Percentiles rank a stretch among this genome's conserved stretches.
These are phyloP conservation scores for Tuber indicum DNA, from an alignment of 495 filamentous ascomycete genomes.

Conservation along the genomic window DNA sequence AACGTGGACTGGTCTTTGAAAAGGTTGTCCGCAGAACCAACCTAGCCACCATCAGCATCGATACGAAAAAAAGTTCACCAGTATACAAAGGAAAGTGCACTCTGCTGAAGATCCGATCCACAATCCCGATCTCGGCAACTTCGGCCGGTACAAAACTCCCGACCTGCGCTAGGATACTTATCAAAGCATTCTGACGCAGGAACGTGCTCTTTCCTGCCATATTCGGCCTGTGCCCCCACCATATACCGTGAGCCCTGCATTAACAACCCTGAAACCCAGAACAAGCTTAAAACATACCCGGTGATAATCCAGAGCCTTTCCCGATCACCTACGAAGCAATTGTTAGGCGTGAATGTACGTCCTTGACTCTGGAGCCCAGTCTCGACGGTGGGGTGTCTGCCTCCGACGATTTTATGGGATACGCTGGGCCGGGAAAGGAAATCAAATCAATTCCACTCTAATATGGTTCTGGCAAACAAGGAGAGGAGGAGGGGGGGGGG, in stretches of 20 bases:
- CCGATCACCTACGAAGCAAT: conserved; percentile 65
- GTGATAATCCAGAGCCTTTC: conserved; percentile 83
- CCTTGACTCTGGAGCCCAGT: conserved; percentile 71
- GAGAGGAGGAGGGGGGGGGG: conserved; percentile 20
- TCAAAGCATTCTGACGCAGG: conserved; percentile 86
- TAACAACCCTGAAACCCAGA: neutral
- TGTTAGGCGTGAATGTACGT: conserved; percentile 75
- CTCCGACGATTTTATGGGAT: conserved; percentile 65
- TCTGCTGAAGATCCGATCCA: conserved; percentile 87
- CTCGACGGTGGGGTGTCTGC: conserved; percentile 85
- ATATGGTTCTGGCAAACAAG: neutral
- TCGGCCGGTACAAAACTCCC: conserved; percentile 87
- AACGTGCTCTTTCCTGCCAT: conserved; percentile 98
- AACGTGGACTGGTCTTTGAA: conserved; percentile 92
- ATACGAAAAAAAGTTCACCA: neutral
- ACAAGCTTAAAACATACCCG: conserved; percentile 46
- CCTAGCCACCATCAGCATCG: conserved; percentile 33
- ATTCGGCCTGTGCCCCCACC: conserved; percentile 56
- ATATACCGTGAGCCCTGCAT: neutral
- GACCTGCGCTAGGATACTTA: conserved; percentile 84
- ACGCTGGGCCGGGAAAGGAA: conserved; percentile 24
- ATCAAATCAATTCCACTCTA: conserved; percentile 8
- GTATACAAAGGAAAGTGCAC: conserved; percentile 17
- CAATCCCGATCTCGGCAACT: conserved; percentile 75
- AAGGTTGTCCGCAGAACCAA: conserved; percentile 88